Conservation (phyloP, 2,329 filamentous ascomycete genomes). For the Diaporthe citrichinensis region DNA sequence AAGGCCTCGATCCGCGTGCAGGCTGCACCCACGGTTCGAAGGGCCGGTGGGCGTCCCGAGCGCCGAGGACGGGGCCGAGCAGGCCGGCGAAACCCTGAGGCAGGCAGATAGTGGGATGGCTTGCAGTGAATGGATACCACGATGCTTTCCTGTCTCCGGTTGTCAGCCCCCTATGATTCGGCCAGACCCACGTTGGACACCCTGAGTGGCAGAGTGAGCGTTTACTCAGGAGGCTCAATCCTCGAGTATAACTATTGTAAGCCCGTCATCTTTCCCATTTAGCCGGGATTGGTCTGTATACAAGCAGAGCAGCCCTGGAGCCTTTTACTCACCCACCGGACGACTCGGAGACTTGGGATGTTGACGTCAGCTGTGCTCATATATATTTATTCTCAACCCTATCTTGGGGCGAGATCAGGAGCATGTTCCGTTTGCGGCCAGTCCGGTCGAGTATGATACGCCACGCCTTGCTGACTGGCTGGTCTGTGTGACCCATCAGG, state of each 20-base stretch:
- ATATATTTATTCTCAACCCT: no score
- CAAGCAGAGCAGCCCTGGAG: neutral
- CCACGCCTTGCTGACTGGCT: neutral
- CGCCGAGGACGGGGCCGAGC: neutral
- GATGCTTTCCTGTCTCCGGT: neutral
- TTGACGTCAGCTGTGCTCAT: neutral
- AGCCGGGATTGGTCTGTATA: neutral
- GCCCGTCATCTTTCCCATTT: neutral
- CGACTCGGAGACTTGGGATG: neutral
- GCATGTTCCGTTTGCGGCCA: neutral
- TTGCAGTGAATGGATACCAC: constrained; percentile 17
- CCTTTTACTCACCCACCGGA: neutral
- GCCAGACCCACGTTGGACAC: neutral
- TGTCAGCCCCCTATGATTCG: neutral
- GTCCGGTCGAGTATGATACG: neutral
- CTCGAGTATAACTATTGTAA: neutral
- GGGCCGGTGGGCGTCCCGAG: neutral
- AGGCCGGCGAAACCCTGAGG: no score
- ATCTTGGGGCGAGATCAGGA: neutral
- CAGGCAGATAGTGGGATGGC: neutral
- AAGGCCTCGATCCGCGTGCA: neutral
- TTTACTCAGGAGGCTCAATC: neutral
- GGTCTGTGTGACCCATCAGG: neutral
- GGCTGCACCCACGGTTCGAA: neutral
- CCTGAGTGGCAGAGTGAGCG: no score